Evolutionary conservation across 75 land plant species (phyloP).

Genomic region (Picea sitchensis): DNA sequence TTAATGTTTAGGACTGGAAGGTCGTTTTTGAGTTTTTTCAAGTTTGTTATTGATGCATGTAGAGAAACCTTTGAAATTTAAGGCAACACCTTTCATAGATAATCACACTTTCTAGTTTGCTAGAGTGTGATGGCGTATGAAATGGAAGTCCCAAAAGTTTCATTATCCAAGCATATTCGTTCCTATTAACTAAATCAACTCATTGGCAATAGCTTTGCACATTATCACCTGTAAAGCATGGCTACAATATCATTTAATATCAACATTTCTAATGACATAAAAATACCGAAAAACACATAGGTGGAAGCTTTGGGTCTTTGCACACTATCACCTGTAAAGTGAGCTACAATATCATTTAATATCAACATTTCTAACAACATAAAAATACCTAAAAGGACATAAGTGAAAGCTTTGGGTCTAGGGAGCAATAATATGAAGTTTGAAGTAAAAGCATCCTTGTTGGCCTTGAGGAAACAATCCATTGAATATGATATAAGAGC

Average conservation of each 20-base stretch:
- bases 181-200: neutral
- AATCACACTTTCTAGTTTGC: neutral
- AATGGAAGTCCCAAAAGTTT: neutral
- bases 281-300: neutral
- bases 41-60: neutral
- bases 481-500: no score
- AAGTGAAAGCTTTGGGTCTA: no score
- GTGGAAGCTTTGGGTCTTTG: no score
- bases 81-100: neutral
- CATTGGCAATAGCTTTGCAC: neutral
- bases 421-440: no score
- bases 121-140: neutral
- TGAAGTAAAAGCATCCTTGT: no score
- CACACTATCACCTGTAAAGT: no score
- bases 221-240: neutral
- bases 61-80: neutral
- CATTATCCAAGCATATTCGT: neutral
- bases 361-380: no score
- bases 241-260: neutral
- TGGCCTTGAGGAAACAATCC: no score
- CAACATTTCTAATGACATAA: neutral
- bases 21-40: neutral
- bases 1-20: neutral
- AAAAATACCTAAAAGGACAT: no score
- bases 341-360: no score